A percentile compares a stretch with the other conserved stretches of the same genome.
Conservation (phyloP, 140 eudicot species). For the Ambrosia hybrid region DNA sequence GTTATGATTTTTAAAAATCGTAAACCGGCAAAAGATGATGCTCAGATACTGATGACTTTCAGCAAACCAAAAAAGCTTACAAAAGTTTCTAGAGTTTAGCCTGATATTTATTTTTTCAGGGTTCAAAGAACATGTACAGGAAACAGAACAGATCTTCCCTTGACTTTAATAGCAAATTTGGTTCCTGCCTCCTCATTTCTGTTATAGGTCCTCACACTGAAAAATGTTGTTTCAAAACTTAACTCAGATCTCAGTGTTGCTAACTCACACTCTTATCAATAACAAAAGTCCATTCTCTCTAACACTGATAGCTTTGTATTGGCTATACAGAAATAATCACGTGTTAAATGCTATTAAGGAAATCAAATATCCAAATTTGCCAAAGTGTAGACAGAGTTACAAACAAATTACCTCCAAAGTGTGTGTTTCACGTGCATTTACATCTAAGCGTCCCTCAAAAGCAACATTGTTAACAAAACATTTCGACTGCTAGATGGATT, state of each 20-base stretch:
- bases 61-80: no score
- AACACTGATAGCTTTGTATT: background rate
- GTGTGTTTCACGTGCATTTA: background rate
- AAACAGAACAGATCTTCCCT: no score
- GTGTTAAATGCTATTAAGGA: slow-evolving; percentile 3
- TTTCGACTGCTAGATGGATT: slow-evolving; percentile 17
- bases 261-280: background rate
- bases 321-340: background rate
- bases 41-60: no score
- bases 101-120: no score
- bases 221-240: background rate
- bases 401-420: slow-evolving; percentile 13
- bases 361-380: background rate
- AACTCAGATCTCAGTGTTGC: background rate
- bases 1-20: no score
- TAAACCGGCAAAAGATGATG: no score
- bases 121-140: no score
- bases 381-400: background rate
- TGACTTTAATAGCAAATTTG: no score
- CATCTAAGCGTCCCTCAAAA: slow-evolving; percentile 7
- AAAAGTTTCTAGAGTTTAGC: no score
- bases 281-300: background rate
- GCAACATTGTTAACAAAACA: background rate
- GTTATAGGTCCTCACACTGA: background rate
- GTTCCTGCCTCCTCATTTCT: no score